A percentile compares a stretch with the other conserved stretches of the same genome.
These are phyloP conservation scores for Colletotrichum eleusines DNA, from an alignment of 2,329 filamentous ascomycete genomes.

Conservation along the genomic window DNA sequence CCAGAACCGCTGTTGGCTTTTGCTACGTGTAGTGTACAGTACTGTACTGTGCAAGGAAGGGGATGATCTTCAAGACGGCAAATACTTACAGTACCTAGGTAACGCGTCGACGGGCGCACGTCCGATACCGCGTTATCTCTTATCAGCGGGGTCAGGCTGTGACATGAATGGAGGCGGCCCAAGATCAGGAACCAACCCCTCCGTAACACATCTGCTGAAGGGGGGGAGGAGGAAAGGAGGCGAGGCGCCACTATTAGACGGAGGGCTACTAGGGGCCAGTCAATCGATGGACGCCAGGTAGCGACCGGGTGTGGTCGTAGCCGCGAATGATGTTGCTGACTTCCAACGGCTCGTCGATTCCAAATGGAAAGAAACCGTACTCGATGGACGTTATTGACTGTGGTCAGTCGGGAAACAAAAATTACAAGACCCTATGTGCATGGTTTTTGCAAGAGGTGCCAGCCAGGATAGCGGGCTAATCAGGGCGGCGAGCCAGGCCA, in stretches of 20 bases:
- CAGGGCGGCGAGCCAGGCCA: slow-evolving; percentile 16
- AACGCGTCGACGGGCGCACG: slow-evolving; percentile 27
- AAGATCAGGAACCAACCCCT: slow-evolving; percentile 37
- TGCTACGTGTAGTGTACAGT: slow-evolving; percentile 4
- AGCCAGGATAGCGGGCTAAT: slow-evolving; percentile 16
- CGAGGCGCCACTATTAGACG: not conserved
- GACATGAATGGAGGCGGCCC: slow-evolving; percentile 8
- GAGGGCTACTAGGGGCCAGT: not conserved
- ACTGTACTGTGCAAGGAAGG: not conserved
- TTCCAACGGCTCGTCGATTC: not conserved
- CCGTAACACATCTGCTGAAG: slow-evolving; percentile 24
- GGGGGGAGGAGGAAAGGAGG: not conserved
- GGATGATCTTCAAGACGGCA: slow-evolving; percentile 18
- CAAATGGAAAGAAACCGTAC: not conserved
- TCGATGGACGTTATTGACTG: not conserved
- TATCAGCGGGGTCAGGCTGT: slow-evolving; percentile 28
- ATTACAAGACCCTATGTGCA: slow-evolving; percentile 37
- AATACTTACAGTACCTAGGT: no score
- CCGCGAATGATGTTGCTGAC: not conserved
- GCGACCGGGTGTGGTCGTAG: not conserved
- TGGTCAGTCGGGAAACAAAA: slow-evolving; percentile 17
- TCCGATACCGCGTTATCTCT: slow-evolving; percentile 41
- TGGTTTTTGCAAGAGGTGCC: slow-evolving; percentile 18
- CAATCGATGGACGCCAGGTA: not conserved
- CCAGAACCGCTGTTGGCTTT: slow-evolving; percentile 5